Base-by-base conservation (phyloP, 2,329 filamentous ascomycete species). In the Epichloe elymi region DNA sequence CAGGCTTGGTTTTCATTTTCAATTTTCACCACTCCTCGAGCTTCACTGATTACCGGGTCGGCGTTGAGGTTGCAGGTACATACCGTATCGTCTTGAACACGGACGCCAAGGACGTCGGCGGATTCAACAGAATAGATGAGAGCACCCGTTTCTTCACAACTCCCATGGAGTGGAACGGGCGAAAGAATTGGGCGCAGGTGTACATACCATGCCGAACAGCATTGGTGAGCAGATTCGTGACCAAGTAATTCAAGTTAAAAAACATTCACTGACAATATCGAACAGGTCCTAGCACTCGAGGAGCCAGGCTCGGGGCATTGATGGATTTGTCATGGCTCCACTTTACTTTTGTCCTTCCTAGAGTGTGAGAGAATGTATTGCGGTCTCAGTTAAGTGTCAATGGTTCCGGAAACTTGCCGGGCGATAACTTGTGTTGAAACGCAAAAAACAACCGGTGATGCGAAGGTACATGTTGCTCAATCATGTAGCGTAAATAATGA, bases 81-180 rank as follows among this genome's bases (percentile, higher is more conserved):
- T 98, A 98, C 69, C 78, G 80, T 51, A 82, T 95, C 50, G 83
- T 95, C 4, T 74, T 98, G 42, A 88, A 91, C 67, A 84, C 84
- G 0, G 93, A 98, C 65, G 74, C 76, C 46, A 75, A 80, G 60
- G 79, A 80, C 1, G 87, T 88, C 59, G 93, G 93, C 30, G 93
- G 93, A 0, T 80, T 88, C 57, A 80, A 78, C 33, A 80, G 90
- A 33, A 79, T 96, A 48, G 82, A 88, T 51, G 81, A 87, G 57
- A 77, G 71, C n/a, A 93, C 88, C 2, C 76, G 88, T 36, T 97
- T 93, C 74, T 96, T 95, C 66, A 97, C 93, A 0, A 94, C 88
- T 5, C 80, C 88, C 14, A 80, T 96, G 71, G 77, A 79, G 55
- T 97, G 93, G 93, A 97, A 97, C 64, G 80, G 79, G 14, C 75